These are phyloP conservation scores for Oenanthe javanica DNA, from an alignment of 140 eudicot species.

Conservation along the genomic window DNA sequence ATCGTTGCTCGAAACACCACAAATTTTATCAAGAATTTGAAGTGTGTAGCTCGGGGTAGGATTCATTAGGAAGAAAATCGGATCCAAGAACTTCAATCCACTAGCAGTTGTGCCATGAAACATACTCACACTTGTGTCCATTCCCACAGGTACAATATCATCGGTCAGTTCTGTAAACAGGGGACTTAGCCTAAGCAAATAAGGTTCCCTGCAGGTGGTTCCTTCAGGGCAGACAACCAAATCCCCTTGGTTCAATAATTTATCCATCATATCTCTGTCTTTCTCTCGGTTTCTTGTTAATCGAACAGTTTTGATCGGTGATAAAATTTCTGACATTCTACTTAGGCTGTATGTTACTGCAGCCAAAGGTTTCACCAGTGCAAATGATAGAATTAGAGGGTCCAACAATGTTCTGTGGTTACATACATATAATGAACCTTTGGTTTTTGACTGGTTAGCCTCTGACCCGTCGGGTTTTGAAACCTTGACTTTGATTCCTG, in stretches of 20 bases:
- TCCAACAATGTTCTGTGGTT: conserved; percentile 64
- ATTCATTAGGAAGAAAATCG: conserved; percentile 53
- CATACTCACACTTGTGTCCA: conserved; percentile 43
- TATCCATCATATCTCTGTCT: conserved; percentile 47
- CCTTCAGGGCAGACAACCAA: conserved; percentile 65
- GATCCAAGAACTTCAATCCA: conserved; percentile 55
- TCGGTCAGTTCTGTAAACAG: conserved; percentile 50
- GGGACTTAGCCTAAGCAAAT: conserved; percentile 51
- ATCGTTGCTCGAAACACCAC: conserved; percentile 16
- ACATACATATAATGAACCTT: conserved; percentile 59
- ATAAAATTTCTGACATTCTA: conserved; percentile 41
- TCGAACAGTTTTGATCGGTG: conserved; percentile 59
- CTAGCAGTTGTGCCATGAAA: conserved; percentile 60
- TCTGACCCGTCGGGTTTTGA: conserved; percentile 15
- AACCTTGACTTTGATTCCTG: conserved; percentile 34
- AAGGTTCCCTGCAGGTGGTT: conserved; percentile 66
- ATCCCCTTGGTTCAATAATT: conserved; percentile 47
- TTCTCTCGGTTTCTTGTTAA: conserved; percentile 30
- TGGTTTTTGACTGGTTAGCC: conserved; percentile 8
- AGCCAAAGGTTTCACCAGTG: conserved; percentile 36
- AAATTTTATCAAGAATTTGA: conserved; percentile 26
- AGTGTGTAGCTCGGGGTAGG: conserved; percentile 43
- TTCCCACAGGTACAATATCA: conserved; percentile 49
- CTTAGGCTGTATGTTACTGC: conserved; percentile 67
- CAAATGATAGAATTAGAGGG: conserved; percentile 45